phyloP scores from a whole-genome alignment of 1,139 yeast genomes.

The Debaryomyces sp. region DNA sequence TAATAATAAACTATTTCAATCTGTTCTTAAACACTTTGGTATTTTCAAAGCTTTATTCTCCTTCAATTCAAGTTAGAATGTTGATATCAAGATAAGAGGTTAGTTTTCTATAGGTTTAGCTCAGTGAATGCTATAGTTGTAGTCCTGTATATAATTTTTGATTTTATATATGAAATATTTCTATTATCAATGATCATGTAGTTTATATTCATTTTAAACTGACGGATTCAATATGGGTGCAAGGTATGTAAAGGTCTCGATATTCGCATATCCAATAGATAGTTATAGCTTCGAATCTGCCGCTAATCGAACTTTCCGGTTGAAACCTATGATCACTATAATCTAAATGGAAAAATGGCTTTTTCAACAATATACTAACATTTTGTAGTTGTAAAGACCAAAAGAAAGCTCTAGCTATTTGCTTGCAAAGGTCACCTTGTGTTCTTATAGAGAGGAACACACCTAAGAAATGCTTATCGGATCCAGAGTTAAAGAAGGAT shows the following conservation, averaged over 20 bases:
- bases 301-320: background rate
- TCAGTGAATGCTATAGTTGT: background rate
- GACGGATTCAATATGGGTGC: slow-evolving; percentile 28
- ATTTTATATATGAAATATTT: background rate
- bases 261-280: background rate
- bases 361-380: slow-evolving; percentile 14
- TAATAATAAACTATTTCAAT: background rate
- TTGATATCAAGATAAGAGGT: background rate
- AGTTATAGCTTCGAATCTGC: background rate
- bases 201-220: background rate
- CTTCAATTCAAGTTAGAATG: background rate
- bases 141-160: background rate
- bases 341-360: background rate
- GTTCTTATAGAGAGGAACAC: slow-evolving; percentile 87
- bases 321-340: background rate
- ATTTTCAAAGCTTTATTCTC: background rate
- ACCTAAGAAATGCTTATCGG: slow-evolving; percentile 83
- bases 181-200: background rate
- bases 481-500: slow-evolving; percentile 74
- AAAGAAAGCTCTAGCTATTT: slow-evolving; percentile 88
- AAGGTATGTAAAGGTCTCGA: slow-evolving; percentile 26
- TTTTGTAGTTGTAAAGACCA: slow-evolving; percentile 82
- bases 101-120: background rate
- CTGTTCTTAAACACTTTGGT: background rate
- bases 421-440: slow-evolving; percentile 95